Evolutionary conservation across 805 yeast genomes (phyloP).

Genomic region (Clavispora fructus): DNA sequence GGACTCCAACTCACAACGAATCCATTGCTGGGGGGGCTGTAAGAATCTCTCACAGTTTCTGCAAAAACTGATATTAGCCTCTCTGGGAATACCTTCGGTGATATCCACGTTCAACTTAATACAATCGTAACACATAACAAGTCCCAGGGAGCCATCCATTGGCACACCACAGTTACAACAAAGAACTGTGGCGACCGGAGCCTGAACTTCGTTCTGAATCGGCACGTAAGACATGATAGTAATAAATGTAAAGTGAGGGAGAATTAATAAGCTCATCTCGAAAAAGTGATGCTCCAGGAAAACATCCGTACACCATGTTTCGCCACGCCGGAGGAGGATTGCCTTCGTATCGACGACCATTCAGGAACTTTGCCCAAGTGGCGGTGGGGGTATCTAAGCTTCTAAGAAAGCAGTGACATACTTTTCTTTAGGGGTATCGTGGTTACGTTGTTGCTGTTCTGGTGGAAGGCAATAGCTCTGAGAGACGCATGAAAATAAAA

Average conservation of each 20-base stretch:
- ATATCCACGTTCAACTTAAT: conserved; percentile 89
- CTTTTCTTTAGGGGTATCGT: too few relatives aligned
- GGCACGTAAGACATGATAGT: conserved; percentile 16
- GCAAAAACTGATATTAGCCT: conserved; percentile 88
- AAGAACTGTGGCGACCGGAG: conserved; percentile 70
- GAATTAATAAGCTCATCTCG: conserved; percentile 5
- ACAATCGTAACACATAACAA: conserved; percentile 97
- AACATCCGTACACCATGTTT: conserved; percentile 1
- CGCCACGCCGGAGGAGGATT: not conserved
- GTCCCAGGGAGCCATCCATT: conserved; percentile 89
- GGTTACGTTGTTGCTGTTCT: too few relatives aligned
- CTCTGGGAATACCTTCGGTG: conserved; percentile 88
- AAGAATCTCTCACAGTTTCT: conserved; percentile 94
- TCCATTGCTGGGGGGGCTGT: conserved; percentile 95
- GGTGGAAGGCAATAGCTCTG: too few relatives aligned
- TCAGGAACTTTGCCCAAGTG: not conserved
- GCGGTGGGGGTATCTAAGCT: too few relatives aligned
- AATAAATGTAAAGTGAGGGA: not conserved
- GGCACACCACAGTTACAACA: conserved; percentile 99
- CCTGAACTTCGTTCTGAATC: conserved; percentile 10
- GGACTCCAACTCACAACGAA: conserved; percentile 83
- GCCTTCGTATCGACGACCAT: not conserved
- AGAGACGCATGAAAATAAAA: too few relatives aligned
- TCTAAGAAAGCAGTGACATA: too few relatives aligned
- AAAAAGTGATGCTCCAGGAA: not conserved